Evolutionary conservation across 345 rosid genomes (phyloP), one percentile per base, ranked within the genome.

Genomic region (Toxicodendron radicans): DNA sequence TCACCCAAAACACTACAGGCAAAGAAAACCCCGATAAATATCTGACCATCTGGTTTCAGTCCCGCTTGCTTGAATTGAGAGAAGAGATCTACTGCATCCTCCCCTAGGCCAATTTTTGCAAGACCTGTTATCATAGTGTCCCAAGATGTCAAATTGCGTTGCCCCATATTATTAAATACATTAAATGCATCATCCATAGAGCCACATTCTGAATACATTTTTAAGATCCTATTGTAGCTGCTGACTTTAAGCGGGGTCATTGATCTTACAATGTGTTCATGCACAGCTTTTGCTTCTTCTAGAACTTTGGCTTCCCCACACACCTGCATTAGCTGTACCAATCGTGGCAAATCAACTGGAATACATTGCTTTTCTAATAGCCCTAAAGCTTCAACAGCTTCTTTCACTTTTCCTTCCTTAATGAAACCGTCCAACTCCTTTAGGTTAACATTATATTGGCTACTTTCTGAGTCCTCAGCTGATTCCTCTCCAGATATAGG

Each of bases 51-150:
- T 0, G 95, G 97, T 73, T 75, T 83, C 66, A 85, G 71, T 60
- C 92, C 97, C 38, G 84, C 82, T 64, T 78, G 81, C 79, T 88
- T 95, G 73, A 92, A 95, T 12, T 79, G 79, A 75, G 75, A 58
- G 76, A 91, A 92, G 73, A 91, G 75, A 71, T 95, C 95, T 56
- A 95, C 80, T 48, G 92, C 93, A 62, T 95, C 95, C 85, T 95
- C 97, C 73, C 92, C 97, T 10, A 80, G 75, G 33, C 87, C 99
- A 75, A 82, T 86, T 79, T 83, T 89, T 2, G 91, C 90, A n/a
- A 95, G 82, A 82, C 97, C 79, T 70, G 82, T 84, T 65, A 90
- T 91, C 82, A 92, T 81, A 24, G 62, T 79, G 62, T 84, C 81
- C 97, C 94, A 95, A 45, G 94, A 78, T 24, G 87, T 79, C 81